These are phyloP conservation scores for Prototheca wickerhamii DNA, from an alignment of 163 green algal genomes.

Conservation along the genomic window DNA sequence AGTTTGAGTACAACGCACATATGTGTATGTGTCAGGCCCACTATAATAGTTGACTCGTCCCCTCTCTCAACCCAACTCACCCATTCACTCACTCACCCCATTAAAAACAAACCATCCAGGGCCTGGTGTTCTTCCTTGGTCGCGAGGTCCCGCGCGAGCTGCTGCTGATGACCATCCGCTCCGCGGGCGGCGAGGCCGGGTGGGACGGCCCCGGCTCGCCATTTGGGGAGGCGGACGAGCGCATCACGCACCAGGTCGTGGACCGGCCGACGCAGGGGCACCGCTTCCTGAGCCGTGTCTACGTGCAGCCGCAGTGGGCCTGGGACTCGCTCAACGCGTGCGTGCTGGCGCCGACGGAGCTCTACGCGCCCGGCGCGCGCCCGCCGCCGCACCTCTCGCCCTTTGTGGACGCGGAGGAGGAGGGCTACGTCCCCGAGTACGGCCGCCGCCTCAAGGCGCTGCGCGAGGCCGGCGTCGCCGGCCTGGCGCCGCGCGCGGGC, in stretches of 20 bases:
- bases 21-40: no score
- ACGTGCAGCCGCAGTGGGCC: conserved; percentile 95
- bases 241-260: conserved; percentile 89
- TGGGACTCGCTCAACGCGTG: conserved; percentile 91
- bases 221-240: conserved; percentile 48
- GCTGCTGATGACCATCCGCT: conserved; percentile 66
- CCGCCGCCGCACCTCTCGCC: conserved; percentile 92
- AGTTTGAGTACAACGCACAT: no score
- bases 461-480: conserved; percentile 23
- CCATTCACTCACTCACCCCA: no score
- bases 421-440: conserved; percentile 89
- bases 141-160: conserved; percentile 64
- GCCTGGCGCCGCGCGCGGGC: conserved; percentile 27
- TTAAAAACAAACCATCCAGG: no score
- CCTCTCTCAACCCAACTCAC: no score
- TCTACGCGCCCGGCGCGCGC: conserved; percentile 73
- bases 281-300: conserved; percentile 64
- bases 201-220: conserved; percentile 89
- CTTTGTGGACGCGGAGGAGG: conserved; percentile 85
- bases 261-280: conserved; percentile 70
- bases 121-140: conserved; percentile 86
- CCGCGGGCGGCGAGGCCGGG: conserved; percentile 75
- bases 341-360: conserved; percentile 60
- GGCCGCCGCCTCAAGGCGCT: conserved; percentile 47
- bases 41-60: no score